phyloP scores from a whole-genome alignment of 1,284 basidiomycete species.

The Apiotrichum siamense region DNA sequence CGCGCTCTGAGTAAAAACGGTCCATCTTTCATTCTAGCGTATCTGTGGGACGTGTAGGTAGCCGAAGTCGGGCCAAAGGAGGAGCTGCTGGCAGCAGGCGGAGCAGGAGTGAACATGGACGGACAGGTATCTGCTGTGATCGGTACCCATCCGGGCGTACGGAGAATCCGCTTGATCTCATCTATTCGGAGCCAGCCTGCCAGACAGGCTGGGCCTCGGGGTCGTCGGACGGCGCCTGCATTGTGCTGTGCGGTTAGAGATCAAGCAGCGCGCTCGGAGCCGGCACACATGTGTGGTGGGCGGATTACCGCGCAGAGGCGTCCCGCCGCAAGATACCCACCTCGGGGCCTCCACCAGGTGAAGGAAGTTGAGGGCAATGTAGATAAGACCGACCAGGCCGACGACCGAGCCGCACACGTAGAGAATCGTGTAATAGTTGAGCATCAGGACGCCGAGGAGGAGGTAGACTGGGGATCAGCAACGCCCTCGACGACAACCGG shows the following conservation, averaged over 20 bases:
- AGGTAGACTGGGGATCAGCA: constrained; percentile 38
- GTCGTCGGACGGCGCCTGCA: constrained; percentile 30
- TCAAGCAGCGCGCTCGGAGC: not conserved
- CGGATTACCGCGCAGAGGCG: not conserved
- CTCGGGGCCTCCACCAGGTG: constrained; percentile 42
- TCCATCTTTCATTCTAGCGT: too few relatives aligned
- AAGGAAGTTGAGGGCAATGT: constrained; percentile 43
- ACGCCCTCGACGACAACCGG: too few relatives aligned
- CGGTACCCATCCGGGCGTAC: not conserved
- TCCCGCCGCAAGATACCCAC: constrained; percentile 23
- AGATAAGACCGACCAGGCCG: constrained; percentile 39
- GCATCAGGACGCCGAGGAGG: constrained; percentile 45
- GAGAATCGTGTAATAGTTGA: constrained; percentile 46
- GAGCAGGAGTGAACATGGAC: too few relatives aligned
- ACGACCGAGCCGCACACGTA: constrained; percentile 44
- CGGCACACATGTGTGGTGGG: not conserved
- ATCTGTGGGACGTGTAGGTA: too few relatives aligned
- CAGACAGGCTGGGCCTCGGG: constrained; percentile 36
- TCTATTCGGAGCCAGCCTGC: constrained; percentile 34
- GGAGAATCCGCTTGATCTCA: too few relatives aligned
- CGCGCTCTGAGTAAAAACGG: too few relatives aligned
- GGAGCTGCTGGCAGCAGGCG: too few relatives aligned
- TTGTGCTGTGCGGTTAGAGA: constrained; percentile 22
- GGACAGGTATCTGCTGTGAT: too few relatives aligned
- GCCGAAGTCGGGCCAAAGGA: too few relatives aligned